Conservation (phyloP, 805 yeast species). For the Ogataea dorogensis region DNA sequence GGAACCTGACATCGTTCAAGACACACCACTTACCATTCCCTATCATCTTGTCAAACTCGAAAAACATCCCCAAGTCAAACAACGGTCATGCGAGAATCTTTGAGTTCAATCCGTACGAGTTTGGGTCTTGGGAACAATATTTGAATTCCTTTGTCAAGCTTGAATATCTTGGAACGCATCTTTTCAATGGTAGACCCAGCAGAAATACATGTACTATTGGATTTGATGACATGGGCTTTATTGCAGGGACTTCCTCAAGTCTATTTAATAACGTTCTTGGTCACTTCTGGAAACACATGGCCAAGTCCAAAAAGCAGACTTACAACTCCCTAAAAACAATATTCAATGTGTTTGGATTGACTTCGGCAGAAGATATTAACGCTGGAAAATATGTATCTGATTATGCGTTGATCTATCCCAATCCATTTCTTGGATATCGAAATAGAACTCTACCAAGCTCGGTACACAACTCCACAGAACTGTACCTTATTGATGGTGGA, state of each 20-base stretch:
- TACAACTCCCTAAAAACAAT: slow-evolving; percentile 36
- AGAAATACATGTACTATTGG: slow-evolving; percentile 44
- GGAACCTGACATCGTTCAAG: slow-evolving; percentile 37
- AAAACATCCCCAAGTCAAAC: slow-evolving; percentile 35
- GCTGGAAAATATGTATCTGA: slow-evolving; percentile 43
- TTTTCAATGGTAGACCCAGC: slow-evolving; percentile 43
- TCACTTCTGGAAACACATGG: slow-evolving; percentile 43
- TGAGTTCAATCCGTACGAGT: slow-evolving; percentile 64
- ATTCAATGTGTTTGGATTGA: slow-evolving; percentile 45
- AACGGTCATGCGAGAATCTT: slow-evolving; percentile 45
- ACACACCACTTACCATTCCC: slow-evolving; percentile 48
- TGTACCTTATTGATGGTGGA: slow-evolving; percentile 42
- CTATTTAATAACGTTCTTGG: slow-evolving; percentile 55
- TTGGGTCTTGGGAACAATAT: slow-evolving; percentile 63
- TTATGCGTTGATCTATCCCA: slow-evolving; percentile 59
- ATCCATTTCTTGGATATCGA: slow-evolving; percentile 49
- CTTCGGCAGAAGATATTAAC: slow-evolving; percentile 34
- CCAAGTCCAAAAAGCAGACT: slow-evolving; percentile 33
- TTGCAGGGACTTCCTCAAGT: slow-evolving; percentile 64
- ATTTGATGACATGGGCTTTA: slow-evolving; percentile 58
- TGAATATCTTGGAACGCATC: slow-evolving; percentile 50
- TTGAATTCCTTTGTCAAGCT: slow-evolving; percentile 48
- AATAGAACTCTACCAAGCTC: slow-evolving; percentile 7
- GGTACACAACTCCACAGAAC: slow-evolving; percentile 24
- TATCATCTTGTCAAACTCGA: slow-evolving; percentile 41